phyloP scores from a whole-genome alignment of 495 filamentous ascomycete species.

The Penicillium parvum region DNA sequence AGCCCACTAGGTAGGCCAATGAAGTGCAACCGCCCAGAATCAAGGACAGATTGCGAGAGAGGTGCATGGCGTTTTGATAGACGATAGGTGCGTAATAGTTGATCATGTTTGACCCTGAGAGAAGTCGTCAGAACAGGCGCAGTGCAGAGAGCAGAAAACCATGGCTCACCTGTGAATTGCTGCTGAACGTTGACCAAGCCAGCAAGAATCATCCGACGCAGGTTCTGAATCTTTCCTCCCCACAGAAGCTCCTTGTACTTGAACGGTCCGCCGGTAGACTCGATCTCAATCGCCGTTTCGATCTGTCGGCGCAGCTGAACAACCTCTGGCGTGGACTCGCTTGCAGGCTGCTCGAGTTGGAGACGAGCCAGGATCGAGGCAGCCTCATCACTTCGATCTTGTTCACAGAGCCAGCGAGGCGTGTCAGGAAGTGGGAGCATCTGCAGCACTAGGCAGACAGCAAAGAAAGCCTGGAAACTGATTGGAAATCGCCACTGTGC shows the following conservation, averaged over 20 bases:
- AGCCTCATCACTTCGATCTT: constrained; percentile 49
- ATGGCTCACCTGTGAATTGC: constrained; percentile 32
- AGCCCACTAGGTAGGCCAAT: constrained; percentile 34
- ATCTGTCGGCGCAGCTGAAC: constrained; percentile 27
- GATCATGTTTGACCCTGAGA: constrained; percentile 51
- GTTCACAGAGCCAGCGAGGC: constrained; percentile 50
- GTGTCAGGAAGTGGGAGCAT: constrained; percentile 63
- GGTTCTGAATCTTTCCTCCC: constrained; percentile 35
- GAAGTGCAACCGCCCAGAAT: constrained; percentile 49
- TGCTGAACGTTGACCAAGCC: constrained; percentile 33
- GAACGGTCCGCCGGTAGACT: constrained; percentile 35
- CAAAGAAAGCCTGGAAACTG: constrained; percentile 56
- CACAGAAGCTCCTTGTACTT: constrained; percentile 34
- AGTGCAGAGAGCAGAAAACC: neutral
- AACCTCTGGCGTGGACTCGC: constrained; percentile 16
- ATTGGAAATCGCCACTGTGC: constrained; percentile 55
- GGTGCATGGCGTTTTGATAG: constrained; percentile 48
- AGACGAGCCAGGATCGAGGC: constrained; percentile 47
- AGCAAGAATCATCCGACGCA: constrained; percentile 36
- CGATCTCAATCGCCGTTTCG: constrained; percentile 33
- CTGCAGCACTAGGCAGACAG: constrained; percentile 48
- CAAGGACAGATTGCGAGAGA: constrained; percentile 47
- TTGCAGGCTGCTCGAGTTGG: constrained; percentile 14
- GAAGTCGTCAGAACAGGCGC: neutral
- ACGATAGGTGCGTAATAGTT: constrained; percentile 45